These are phyloP conservation scores for Colletotrichum simmondsii DNA, from an alignment of 2,329 filamentous ascomycete genomes.

Conservation along the genomic window DNA sequence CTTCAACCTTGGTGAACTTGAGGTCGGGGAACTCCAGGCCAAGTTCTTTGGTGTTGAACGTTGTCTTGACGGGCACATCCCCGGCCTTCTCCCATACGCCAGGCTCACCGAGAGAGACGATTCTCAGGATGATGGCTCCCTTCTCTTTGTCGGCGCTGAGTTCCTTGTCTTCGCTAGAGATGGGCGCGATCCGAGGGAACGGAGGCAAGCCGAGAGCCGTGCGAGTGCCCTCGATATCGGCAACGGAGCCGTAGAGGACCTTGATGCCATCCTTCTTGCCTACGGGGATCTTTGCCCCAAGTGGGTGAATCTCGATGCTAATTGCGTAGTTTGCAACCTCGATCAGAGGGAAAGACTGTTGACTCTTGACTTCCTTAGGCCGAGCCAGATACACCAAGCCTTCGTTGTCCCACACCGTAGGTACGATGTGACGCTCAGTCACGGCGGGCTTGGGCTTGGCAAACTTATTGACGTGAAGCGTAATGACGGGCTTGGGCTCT, in stretches of 20 bases:
- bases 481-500: constrained; percentile 31
- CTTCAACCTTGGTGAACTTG: constrained; percentile 8
- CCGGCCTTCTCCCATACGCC: background rate
- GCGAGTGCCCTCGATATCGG: background rate
- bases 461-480: constrained; percentile 34
- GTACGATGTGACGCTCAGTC: background rate
- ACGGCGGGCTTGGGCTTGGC: background rate
- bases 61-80: background rate
- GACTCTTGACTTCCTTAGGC: background rate
- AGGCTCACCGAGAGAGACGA: background rate
- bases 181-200: background rate
- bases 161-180: background rate
- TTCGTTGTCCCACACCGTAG: background rate
- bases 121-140: background rate
- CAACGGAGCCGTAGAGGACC: background rate
- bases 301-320: background rate
- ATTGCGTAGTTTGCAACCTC: background rate
- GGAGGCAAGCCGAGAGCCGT: background rate
- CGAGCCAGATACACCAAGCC: background rate
- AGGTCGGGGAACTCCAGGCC: background rate
- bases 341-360: background rate
- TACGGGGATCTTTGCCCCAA: background rate
- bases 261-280: background rate
- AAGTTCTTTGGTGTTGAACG: background rate
- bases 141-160: background rate